Evolutionary conservation across 805 yeast genomes (phyloP).

Genomic region (Clavispora vitiphila): DNA sequence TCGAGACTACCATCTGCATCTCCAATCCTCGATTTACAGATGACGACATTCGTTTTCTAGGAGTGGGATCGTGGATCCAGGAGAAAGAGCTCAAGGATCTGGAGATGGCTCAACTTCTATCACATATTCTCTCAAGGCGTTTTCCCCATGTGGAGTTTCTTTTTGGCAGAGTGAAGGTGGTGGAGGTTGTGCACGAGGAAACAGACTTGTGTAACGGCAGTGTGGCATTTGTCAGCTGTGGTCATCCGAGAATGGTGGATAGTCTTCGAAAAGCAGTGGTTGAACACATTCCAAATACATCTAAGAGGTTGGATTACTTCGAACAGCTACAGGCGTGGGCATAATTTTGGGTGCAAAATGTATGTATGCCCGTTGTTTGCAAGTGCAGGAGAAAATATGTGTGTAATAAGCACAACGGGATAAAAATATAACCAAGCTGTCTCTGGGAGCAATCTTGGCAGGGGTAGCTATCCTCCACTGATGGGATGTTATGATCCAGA

Average conservation of each 20-base stretch:
- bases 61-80: neutral
- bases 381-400: neutral
- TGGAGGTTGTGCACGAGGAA: conserved; percentile 31
- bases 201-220: conserved; percentile 37
- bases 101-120: neutral
- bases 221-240: conserved; percentile 31
- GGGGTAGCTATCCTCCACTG: no score
- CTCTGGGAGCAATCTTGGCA: no score
- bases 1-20: conserved; percentile 28
- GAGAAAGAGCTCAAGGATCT: conserved; percentile 10
- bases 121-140: conserved; percentile 1
- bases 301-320: conserved; percentile 14
- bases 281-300: conserved; percentile 12
- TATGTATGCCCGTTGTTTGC: no score
- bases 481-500: no score
- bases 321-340: conserved; percentile 14
- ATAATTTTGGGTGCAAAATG: conserved; percentile 12
- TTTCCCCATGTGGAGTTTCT: conserved; percentile 15
- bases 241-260: conserved; percentile 31
- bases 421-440: no score
- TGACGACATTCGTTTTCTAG: conserved; percentile 3
- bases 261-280: conserved; percentile 20
- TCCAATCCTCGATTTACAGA: conserved; percentile 10
- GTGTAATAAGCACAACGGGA: no score
- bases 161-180: conserved; percentile 42